Conservation (phyloP, 1,284 basidiomycete species). For the Trichosporon inkin region DNA sequence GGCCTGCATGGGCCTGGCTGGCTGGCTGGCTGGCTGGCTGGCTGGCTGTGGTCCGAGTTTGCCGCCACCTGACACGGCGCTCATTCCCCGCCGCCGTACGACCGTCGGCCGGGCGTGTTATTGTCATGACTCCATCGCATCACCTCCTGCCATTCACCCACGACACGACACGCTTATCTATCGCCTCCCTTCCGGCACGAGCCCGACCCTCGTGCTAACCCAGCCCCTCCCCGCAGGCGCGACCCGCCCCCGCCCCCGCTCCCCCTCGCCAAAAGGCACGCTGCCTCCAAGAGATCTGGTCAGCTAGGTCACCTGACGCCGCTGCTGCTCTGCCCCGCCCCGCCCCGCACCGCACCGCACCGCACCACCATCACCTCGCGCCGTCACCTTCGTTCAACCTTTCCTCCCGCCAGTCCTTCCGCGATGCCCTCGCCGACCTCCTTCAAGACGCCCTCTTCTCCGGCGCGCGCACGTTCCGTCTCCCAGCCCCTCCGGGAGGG, state of each 20-base stretch:
- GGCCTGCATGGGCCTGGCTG: background rate
- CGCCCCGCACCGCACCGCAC: too few species aligned
- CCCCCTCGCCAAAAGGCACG: background rate
- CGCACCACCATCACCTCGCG: background rate
- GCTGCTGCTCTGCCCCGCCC: too few species aligned
- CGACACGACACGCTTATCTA: background rate
- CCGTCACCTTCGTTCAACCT: background rate
- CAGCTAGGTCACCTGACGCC: too few species aligned
- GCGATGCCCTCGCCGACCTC: slow-evolving; percentile 23
- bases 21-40: slow-evolving; percentile 3
- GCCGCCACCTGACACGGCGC: slow-evolving; percentile 9
- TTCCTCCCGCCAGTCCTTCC: background rate
- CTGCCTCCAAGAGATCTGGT: too few species aligned
- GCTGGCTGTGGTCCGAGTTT: background rate
- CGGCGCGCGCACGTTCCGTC: slow-evolving; percentile 41
- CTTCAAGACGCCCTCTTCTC: slow-evolving; percentile 33
- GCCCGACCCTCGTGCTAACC: too few species aligned
- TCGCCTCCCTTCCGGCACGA: too few species aligned
- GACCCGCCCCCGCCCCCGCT: background rate
- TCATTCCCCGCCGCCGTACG: slow-evolving; percentile 9
- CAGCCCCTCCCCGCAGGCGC: background rate
- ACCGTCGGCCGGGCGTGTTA: background rate
- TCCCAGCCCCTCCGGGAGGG: slow-evolving; percentile 47
- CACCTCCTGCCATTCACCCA: background rate
- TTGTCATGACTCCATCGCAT: background rate